phyloP scores from a whole-genome alignment of 78 protist genomes.

The Pigoraptor vietnamica region DNA sequence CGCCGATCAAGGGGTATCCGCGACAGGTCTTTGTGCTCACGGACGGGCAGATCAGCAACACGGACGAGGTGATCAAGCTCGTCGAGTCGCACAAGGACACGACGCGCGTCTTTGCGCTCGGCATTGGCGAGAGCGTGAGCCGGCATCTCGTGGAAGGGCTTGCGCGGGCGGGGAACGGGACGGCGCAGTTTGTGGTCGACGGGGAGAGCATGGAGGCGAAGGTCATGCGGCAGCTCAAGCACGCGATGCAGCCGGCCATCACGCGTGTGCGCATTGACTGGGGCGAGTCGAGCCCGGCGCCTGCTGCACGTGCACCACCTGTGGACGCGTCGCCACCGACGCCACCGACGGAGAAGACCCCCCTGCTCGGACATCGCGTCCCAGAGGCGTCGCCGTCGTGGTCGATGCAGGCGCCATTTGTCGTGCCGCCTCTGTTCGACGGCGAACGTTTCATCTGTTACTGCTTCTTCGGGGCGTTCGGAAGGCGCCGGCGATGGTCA shows the following conservation, averaged over 20 bases:
- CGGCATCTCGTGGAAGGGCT: conserved; percentile 65
- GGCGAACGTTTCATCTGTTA: conserved; percentile 26
- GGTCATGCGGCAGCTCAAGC: conserved; percentile 43
- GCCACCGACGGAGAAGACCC: neutral
- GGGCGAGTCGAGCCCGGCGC: conserved; percentile 3
- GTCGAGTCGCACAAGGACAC: neutral
- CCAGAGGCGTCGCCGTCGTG: neutral
- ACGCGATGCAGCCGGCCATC: conserved; percentile 35
- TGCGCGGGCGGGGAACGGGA: conserved; percentile 72
- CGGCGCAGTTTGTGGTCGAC: conserved; percentile 44
- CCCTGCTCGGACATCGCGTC: conserved; percentile 1
- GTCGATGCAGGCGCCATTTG: conserved; percentile 37
- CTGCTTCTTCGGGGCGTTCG: neutral
- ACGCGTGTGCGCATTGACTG: conserved; percentile 15
- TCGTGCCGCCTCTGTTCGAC: conserved; percentile 35
- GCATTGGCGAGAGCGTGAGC: conserved; percentile 68
- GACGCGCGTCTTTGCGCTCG: conserved; percentile 68
- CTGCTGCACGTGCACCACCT: neutral
- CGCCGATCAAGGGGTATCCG: conserved; percentile 30
- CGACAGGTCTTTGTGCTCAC: conserved; percentile 77
- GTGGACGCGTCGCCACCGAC: neutral
- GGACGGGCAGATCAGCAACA: conserved; percentile 71
- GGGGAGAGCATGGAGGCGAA: conserved; percentile 2
- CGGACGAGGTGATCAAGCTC: conserved; percentile 19
- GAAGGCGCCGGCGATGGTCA: neutral